Base-by-base conservation (phyloP, 305 asterid genomes). In the Vinca major region DNA sequence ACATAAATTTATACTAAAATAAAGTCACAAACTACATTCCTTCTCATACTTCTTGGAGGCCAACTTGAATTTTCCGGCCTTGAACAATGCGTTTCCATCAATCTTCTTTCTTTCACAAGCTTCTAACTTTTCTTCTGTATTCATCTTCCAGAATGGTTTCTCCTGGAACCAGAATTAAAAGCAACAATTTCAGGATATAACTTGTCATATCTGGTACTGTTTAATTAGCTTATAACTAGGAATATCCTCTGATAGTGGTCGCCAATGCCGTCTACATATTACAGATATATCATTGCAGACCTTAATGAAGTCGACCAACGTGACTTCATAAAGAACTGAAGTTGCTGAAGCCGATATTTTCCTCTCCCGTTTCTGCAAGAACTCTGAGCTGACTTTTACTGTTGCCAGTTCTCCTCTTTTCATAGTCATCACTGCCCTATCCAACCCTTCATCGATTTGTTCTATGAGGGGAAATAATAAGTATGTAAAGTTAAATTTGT, bases 81-180 rank as follows among this genome's bases (percentile, higher is more conserved):
- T 75, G 77, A 87, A 87, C 68, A 83, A 76, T 33, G 43, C 47
- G 68, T 83, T 87, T 50, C 93, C 93, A 3, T 83, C 88, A 2
- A 39, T 64, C 78, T 87, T 87, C 56, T 70, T 79, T 54, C 71
- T 63, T 63, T 71, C 80, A 57, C 84, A 81, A 21, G 76, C 77
- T 48, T 73, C 71, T 69, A 83, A 14, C 71, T 83, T 83, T 76
- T 87, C 93, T 58, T 51, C 65, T 19, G 78, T 69, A 48, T 79
- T 82, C 93, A 87, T 87, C 75, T 87, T 83, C 88, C 93, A 85
- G 40, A 80, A 85, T 71, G 86, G 87, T 54, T 80, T 87, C 62
- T 81, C 90, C 88, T 84, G 73, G 51, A 57, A 68, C 20, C 16
- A 56, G 13, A 68, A 21, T 33, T 44, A 3, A 3, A 37, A 4